These are phyloP conservation scores for Umbelopsis sp. DNA, from an alignment of 192 early-diverging fungal species.

Conservation along the genomic window DNA sequence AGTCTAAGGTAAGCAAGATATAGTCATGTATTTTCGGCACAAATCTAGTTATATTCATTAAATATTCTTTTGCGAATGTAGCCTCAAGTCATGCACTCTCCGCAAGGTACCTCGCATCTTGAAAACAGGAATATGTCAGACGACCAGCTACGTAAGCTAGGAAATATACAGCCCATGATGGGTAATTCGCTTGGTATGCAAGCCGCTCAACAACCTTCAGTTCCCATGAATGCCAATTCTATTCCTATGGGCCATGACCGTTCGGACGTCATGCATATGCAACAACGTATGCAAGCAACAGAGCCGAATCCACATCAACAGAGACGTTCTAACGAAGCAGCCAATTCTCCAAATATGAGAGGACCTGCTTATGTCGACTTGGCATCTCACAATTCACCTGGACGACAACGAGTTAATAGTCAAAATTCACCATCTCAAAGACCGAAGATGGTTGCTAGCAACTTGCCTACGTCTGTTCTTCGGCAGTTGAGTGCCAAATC, in stretches of 20 bases:
- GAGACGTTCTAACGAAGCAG: not conserved
- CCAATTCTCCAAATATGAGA: not conserved
- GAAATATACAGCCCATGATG: not conserved
- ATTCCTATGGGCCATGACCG: too few relatives aligned
- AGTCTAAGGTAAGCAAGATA: conserved; percentile 41
- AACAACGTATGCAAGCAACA: not conserved
- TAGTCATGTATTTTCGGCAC: not conserved
- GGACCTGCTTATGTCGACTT: not conserved
- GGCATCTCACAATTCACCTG: conserved; percentile 1
- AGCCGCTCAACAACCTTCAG: too few relatives aligned
- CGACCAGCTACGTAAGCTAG: not conserved
- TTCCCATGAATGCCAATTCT: too few relatives aligned
- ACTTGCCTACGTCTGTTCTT: conserved; percentile 61
- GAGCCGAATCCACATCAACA: not conserved
- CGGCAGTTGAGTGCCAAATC: conserved; percentile 60
- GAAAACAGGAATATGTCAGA: not conserved
- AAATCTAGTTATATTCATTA: not conserved
- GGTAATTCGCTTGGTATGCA: not conserved
- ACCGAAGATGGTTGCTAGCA: conserved; percentile 45
- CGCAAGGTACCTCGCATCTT: not conserved
- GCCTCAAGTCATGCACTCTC: not conserved
- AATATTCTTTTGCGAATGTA: not conserved
- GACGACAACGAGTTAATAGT: conserved; percentile 4
- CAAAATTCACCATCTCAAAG: not conserved
- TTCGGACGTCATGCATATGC: not conserved